Percentiles rank a stretch among this genome's conserved stretches.
Evolutionary conservation across 2,329 filamentous ascomycete genomes (phyloP).

Genomic region (Sporothrix variecibatus): DNA sequence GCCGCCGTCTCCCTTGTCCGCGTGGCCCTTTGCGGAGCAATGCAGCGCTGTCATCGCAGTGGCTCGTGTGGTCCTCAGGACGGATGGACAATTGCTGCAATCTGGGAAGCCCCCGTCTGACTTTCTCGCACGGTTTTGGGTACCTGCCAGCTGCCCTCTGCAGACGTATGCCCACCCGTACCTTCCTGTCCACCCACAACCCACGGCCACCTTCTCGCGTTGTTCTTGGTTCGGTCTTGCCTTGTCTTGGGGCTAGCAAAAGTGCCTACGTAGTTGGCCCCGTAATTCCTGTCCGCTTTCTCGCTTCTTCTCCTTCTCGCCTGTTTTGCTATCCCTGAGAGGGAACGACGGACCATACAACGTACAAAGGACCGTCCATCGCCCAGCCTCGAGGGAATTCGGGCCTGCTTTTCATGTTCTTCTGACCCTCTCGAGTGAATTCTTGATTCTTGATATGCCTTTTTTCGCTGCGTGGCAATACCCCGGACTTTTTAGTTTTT

Average conservation of each 20-base stretch:
- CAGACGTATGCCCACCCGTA: neutral
- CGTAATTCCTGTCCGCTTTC: constrained; percentile 8
- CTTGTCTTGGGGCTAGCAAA: neutral
- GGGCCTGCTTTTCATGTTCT: neutral
- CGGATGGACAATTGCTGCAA: neutral
- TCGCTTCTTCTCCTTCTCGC: neutral
- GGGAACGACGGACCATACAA: neutral
- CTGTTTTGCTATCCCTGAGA: neutral
- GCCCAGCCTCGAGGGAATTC: constrained; percentile 6
- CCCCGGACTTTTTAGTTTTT: constrained; percentile 1
- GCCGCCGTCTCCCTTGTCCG: neutral
- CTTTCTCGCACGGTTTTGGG: neutral
- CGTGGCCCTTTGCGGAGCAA: constrained; percentile 11
- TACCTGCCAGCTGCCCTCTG: neutral
- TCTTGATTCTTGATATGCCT: neutral
- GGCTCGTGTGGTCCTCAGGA: neutral
- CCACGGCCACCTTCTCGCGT: neutral
- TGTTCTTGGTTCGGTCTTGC: constrained; percentile 5
- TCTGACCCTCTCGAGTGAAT: neutral
- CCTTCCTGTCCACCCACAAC: neutral
- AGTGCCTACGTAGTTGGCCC: constrained; percentile 23
- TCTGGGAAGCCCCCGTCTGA: neutral
- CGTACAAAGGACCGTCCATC: constrained; percentile 11
- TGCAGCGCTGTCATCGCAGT: neutral
- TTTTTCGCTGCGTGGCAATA: neutral